phyloP scores from a whole-genome alignment of 2,329 filamentous ascomycete species.

The Colletotrichum simmondsii region DNA sequence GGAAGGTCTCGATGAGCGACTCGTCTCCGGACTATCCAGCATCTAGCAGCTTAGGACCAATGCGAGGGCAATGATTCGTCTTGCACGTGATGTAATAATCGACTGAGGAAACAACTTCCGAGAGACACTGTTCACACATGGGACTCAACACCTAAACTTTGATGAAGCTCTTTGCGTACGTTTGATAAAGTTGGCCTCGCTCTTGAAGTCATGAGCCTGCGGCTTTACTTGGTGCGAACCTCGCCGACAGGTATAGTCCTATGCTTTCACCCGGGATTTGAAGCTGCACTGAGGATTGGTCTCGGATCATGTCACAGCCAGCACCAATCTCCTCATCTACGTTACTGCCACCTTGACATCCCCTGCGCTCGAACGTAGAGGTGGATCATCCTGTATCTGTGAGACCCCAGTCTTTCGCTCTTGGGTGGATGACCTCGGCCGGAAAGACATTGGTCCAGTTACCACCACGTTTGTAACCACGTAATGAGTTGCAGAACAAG shows the following conservation, averaged over 20 bases:
- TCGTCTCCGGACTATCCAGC: neutral
- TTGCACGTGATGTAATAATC: neutral
- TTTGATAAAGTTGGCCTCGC: neutral
- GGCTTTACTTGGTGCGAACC: neutral
- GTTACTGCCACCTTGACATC: neutral
- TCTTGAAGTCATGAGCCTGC: neutral
- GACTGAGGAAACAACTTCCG: too few relatives aligned
- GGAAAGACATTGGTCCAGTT: neutral
- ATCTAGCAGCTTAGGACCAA: neutral
- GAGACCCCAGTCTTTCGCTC: neutral
- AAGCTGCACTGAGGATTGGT: neutral
- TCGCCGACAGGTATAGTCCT: neutral
- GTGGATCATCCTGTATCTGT: neutral
- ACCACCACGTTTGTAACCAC: neutral
- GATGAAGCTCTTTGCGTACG: neutral
- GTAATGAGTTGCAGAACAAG: neutral
- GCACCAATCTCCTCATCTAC: neutral
- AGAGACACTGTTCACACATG: too few relatives aligned
- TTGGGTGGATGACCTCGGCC: neutral
- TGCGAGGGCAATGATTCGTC: neutral
- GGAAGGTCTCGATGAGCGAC: neutral
- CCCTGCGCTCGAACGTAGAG: neutral
- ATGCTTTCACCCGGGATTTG: neutral
- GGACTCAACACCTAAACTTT: too few relatives aligned
- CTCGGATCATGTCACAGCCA: neutral